A percentile compares a stretch with the other conserved stretches of the same genome.
Evolutionary conservation across 179 eudicot species (phyloP).

Genomic region (Sideroxylon spinosum): DNA sequence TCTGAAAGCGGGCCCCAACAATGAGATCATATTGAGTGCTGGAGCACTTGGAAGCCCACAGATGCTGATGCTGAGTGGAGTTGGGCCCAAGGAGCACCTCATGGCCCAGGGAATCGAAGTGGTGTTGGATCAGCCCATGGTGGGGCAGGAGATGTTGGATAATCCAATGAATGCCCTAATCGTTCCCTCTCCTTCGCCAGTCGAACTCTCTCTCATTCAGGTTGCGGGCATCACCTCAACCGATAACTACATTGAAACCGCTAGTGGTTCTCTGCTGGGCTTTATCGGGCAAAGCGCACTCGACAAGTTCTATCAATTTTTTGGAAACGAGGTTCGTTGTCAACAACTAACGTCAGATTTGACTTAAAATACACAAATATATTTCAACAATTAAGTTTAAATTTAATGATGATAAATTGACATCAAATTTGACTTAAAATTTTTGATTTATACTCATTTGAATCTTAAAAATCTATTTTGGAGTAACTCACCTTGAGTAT

Average conservation of each 20-base stretch:
- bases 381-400: too few relatives aligned
- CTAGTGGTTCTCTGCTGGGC: constrained; percentile 44
- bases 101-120: constrained; percentile 40
- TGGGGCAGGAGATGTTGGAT: constrained; percentile 83
- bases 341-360: too few relatives aligned
- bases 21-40: constrained; percentile 64
- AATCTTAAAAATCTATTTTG: too few relatives aligned
- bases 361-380: too few relatives aligned
- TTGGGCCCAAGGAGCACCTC: constrained; percentile 68
- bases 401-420: too few relatives aligned
- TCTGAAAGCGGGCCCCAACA: constrained; percentile 35
- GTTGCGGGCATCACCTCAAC: constrained; percentile 55
- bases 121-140: constrained; percentile 63
- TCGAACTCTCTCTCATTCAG: constrained; percentile 65
- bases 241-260: constrained; percentile 52
- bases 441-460: too few relatives aligned
- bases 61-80: constrained; percentile 71
- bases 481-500: too few relatives aligned
- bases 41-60: constrained; percentile 94
- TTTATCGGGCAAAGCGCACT: neutral
- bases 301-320: too few relatives aligned
- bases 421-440: too few relatives aligned
- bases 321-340: too few relatives aligned
- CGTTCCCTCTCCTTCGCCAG: constrained; percentile 51
- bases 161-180: constrained; percentile 69